Conservation (phyloP, 106 monocot genomes). For the Dactylorhiza incarnata region DNA sequence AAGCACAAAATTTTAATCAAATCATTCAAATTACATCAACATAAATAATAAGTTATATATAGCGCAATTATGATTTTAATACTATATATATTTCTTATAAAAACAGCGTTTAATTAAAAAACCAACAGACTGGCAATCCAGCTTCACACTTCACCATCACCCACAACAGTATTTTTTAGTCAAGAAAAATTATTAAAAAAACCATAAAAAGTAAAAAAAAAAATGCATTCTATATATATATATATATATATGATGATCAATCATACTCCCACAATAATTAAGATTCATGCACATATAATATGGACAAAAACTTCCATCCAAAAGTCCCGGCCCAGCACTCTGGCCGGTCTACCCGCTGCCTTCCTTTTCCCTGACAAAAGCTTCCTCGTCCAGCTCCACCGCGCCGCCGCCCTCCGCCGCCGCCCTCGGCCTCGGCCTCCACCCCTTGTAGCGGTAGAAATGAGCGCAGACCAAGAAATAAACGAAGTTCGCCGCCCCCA, state of each 20-base stretch:
- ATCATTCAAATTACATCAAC: too few species aligned
- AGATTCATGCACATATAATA: conserved; percentile 1
- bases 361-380: conserved; percentile 4
- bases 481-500: conserved; percentile 31
- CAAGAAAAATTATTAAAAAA: not conserved
- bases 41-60: too few species aligned
- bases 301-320: not conserved
- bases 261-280: not conserved
- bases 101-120: not conserved
- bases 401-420: not conserved
- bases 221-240: not conserved
- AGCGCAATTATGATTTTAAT: too few species aligned
- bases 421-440: not conserved
- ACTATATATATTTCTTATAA: too few species aligned
- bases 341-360: not conserved
- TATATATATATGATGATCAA: not conserved
- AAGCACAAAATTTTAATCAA: too few species aligned
- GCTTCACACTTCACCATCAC: not conserved
- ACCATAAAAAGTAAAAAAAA: not conserved
- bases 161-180: not conserved
- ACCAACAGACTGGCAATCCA: not conserved
- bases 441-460: conserved; percentile 63
- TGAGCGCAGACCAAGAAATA: conserved; percentile 56
- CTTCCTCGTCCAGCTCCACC: not conserved
- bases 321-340: not conserved